Percentiles rank a stretch among this genome's conserved stretches.
Evolutionary conservation across 805 yeast species (phyloP).

Genomic region (Saturnispora halmiae): DNA sequence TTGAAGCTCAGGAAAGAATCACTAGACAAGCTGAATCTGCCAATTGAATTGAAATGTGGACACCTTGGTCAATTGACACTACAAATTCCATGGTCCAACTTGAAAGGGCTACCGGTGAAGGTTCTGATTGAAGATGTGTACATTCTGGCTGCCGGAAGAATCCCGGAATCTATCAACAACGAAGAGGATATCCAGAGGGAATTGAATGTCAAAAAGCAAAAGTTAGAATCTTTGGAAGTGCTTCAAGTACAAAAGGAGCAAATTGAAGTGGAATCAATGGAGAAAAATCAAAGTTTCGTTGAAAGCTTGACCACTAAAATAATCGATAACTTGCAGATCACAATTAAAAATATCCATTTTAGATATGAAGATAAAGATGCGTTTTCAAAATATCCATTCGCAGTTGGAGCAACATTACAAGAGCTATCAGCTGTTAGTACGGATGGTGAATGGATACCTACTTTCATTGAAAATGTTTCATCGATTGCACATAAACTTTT

Average conservation of each 20-base stretch:
- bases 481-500: slow-evolving; percentile 65
- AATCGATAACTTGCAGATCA: slow-evolving; percentile 84
- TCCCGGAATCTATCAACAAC: slow-evolving; percentile 43
- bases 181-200: slow-evolving; percentile 54
- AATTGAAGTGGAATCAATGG: slow-evolving; percentile 27
- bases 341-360: slow-evolving; percentile 83
- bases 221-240: slow-evolving; percentile 57
- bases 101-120: slow-evolving; percentile 88
- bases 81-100: slow-evolving; percentile 94
- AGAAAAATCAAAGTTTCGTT: slow-evolving; percentile 69
- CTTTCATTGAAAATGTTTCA: slow-evolving; percentile 66
- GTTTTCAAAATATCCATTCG: slow-evolving; percentile 65
- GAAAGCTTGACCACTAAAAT: slow-evolving; percentile 83
- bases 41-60: slow-evolving; percentile 82
- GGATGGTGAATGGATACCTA: slow-evolving; percentile 75
- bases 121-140: slow-evolving; percentile 80
- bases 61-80: slow-evolving; percentile 81
- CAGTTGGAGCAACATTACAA: slow-evolving; percentile 72
- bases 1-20: slow-evolving; percentile 80
- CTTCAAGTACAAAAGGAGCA: slow-evolving; percentile 38
- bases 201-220: slow-evolving; percentile 54
- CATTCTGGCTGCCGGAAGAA: slow-evolving; percentile 68
- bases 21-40: slow-evolving; percentile 74
- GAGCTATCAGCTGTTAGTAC: slow-evolving; percentile 91
- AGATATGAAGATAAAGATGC: slow-evolving; percentile 78